Evolutionary conservation across 768 basidiomycete genomes (phyloP).

Genomic region (Cystofilobasidium capitatum): DNA sequence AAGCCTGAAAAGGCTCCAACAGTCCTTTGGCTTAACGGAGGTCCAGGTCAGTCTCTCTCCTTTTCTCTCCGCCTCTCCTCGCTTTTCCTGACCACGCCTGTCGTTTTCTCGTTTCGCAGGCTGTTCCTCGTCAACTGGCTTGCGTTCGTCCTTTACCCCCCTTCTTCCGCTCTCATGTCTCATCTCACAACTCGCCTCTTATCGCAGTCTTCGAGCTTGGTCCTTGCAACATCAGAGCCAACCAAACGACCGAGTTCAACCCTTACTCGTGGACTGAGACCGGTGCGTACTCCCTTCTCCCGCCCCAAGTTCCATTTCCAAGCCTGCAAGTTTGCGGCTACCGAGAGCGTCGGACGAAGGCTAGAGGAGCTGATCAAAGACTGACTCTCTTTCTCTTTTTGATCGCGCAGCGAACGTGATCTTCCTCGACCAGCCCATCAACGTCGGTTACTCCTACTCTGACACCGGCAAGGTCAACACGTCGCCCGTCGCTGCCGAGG

Average conservation of each 20-base stretch:
- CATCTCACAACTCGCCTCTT: too few relatives aligned
- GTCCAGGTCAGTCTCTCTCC: slow-evolving; percentile 48
- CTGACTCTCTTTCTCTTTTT: not conserved
- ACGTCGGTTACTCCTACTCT: slow-evolving; percentile 66
- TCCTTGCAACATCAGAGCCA: slow-evolving; percentile 62
- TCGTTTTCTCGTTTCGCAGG: too few relatives aligned
- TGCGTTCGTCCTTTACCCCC: slow-evolving; percentile 2
- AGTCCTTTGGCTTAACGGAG: slow-evolving; percentile 82
- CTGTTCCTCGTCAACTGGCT: slow-evolving; percentile 32
- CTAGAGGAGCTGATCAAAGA: too few relatives aligned
- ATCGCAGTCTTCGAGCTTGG: slow-evolving; percentile 48
- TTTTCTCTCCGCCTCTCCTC: too few relatives aligned
- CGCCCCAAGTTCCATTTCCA: too few relatives aligned
- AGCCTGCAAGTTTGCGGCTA: too few relatives aligned
- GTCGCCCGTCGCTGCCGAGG: slow-evolving; percentile 75
- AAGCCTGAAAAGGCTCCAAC: slow-evolving; percentile 69
- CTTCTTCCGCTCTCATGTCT: too few relatives aligned
- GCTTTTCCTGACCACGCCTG: not conserved
- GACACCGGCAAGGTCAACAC: slow-evolving; percentile 65
- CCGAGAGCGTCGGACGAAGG: too few relatives aligned
- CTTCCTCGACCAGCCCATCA: slow-evolving; percentile 51
- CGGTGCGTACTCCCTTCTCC: not conserved
- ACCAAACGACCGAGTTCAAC: slow-evolving; percentile 55
- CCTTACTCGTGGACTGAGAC: slow-evolving; percentile 74
- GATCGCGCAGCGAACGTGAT: slow-evolving; percentile 46